phyloP scores from a whole-genome alignment of 495 filamentous ascomycete genomes.

The Extremus antarcticus region DNA sequence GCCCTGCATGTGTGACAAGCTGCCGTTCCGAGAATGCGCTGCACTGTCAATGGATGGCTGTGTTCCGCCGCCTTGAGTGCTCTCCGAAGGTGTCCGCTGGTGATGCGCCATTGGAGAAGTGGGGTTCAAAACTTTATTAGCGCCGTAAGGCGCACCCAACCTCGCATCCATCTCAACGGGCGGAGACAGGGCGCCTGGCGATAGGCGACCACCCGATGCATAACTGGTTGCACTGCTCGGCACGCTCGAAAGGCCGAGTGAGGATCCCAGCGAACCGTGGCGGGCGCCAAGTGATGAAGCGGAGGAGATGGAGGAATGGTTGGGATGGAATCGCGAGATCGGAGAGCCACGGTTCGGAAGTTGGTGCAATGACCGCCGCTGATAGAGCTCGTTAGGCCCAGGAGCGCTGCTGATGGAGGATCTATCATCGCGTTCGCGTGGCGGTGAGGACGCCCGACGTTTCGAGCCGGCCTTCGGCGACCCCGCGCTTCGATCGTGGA shows the following conservation, averaged over 20 bases:
- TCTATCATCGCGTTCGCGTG: conserved; percentile 47
- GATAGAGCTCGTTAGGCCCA: conserved; percentile 54
- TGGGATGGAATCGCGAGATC: conserved; percentile 45
- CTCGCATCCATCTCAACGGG: conserved; percentile 41
- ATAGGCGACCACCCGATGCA: conserved; percentile 59
- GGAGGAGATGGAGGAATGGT: conserved; percentile 61
- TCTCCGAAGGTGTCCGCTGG: conserved; percentile 29
- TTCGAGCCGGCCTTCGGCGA: conserved; percentile 51
- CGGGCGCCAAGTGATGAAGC: conserved; percentile 58
- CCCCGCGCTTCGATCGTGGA: conserved; percentile 34
- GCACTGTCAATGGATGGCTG: conserved; percentile 36
- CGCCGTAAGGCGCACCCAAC: conserved; percentile 48
- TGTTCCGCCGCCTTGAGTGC: conserved; percentile 24
- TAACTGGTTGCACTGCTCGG: conserved; percentile 66
- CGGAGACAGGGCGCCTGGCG: conserved; percentile 63
- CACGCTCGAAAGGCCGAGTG: conserved; percentile 45
- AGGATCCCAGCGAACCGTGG: conserved; percentile 66
- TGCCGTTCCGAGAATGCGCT: conserved; percentile 25
- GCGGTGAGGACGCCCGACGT: conserved; percentile 70
- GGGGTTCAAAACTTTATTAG: conserved; percentile 48
- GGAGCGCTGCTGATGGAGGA: conserved; percentile 42
- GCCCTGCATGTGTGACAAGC: conserved; percentile 34
- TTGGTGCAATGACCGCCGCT: conserved; percentile 48
- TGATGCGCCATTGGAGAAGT: conserved; percentile 39
- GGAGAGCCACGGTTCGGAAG: conserved; percentile 49